Evolutionary conservation across 2,329 filamentous ascomycete species (phyloP).

Genomic region (Hypoxylon sp.): DNA sequence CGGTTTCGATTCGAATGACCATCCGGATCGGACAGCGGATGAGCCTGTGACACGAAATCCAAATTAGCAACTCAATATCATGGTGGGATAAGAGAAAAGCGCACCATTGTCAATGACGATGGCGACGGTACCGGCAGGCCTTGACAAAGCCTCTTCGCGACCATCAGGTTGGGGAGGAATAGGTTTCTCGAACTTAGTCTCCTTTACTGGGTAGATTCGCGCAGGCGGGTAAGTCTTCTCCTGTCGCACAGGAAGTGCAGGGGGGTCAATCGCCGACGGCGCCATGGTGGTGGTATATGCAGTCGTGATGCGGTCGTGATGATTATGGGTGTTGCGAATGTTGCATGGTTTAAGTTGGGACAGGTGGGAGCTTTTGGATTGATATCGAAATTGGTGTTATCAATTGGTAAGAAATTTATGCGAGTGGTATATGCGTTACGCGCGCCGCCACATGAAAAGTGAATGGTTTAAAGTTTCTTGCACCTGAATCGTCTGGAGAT

Average conservation of each 20-base stretch:
- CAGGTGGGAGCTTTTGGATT: not conserved
- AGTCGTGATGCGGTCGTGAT: slow-evolving; percentile 20
- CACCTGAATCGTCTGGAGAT: slow-evolving; percentile 12
- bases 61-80: slow-evolving; percentile 33
- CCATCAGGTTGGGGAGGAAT: slow-evolving; percentile 74
- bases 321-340: slow-evolving; percentile 29
- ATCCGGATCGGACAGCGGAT: slow-evolving; percentile 89
- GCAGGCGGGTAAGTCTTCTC: slow-evolving; percentile 67
- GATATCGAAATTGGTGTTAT: not conserved
- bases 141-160: slow-evolving; percentile 76
- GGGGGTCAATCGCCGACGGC: slow-evolving; percentile 67
- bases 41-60: slow-evolving; percentile 72
- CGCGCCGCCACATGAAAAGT: slow-evolving; percentile 13
- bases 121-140: slow-evolving; percentile 72
- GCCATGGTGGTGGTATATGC: slow-evolving; percentile 59
- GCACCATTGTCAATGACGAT: slow-evolving; percentile 99
- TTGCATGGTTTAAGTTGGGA: slow-evolving; percentile 42
- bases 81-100: slow-evolving; percentile 33
- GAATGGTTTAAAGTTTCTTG: slow-evolving; percentile 19
- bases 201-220: slow-evolving; percentile 73
- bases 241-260: slow-evolving; percentile 59
- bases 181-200: slow-evolving; percentile 72
- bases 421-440: slow-evolving; percentile 3
- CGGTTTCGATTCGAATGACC: slow-evolving; percentile 91
- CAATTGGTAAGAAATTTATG: slow-evolving; percentile 16